These are phyloP conservation scores for Cryptosporidium ubiquitum DNA, from an alignment of 169 alveolate genomes.

Conservation along the genomic window DNA sequence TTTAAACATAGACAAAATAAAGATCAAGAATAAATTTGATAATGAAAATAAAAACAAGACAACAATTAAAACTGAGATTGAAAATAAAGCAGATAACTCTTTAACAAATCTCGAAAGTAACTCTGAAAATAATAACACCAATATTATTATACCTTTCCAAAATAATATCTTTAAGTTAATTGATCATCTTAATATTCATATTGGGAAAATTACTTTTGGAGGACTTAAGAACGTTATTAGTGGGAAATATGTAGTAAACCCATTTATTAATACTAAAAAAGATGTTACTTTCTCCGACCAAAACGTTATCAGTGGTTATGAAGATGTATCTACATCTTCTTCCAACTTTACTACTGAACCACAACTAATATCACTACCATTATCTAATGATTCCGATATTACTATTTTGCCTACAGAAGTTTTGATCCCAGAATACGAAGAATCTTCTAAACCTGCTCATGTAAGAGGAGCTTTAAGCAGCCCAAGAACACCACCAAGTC, in stretches of 20 bases:
- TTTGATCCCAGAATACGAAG: not conserved
- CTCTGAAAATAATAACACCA: constrained; percentile 27
- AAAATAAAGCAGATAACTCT: constrained; percentile 10
- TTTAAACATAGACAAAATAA: constrained; percentile 5
- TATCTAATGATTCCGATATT: not conserved
- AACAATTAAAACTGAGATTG: not conserved
- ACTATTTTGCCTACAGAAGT: not conserved
- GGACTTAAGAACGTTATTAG: constrained; percentile 9
- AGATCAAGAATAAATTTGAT: constrained; percentile 5
- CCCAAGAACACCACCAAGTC: not conserved
- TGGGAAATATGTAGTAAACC: constrained; percentile 10
- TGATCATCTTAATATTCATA: constrained; percentile 16
- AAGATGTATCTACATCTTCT: not conserved
- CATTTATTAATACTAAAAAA: not conserved
- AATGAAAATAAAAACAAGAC: constrained; percentile 1
- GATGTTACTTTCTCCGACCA: not conserved
- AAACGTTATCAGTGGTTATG: not conserved
- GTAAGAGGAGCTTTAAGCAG: not conserved
- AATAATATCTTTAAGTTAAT: not conserved
- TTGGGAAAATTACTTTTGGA: constrained; percentile 10
- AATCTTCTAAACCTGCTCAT: not conserved
- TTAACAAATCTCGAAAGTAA: not conserved
- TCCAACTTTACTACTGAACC: not conserved
- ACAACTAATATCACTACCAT: not conserved
- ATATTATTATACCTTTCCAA: not conserved